Base-by-base conservation (phyloP, 1,284 basidiomycete species). In the Marasmius tenuissimus region DNA sequence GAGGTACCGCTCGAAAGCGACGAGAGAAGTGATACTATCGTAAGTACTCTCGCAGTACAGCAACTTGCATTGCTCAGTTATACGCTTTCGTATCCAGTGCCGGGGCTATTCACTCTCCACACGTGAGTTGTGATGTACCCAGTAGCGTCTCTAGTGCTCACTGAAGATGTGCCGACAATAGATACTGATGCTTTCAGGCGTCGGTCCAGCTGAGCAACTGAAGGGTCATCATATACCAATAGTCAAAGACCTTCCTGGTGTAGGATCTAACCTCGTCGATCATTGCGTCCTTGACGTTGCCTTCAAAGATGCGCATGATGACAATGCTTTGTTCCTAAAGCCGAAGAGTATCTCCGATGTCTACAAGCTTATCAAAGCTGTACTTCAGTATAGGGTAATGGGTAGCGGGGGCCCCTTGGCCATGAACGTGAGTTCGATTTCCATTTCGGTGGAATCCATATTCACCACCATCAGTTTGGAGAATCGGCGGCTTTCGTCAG, bases 171-270 rank as follows among this genome's bases (percentile, higher is more conserved):
- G 6, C n/a, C 11, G 40, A 42, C 40, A 12, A 42, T 6, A 92
- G 78, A 82, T 93, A 47, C 80, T 94, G 12, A 81, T 91, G 78
- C 78, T 91, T 38, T 89, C 87, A 16, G 91, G 91, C 4, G 71
- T 91, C 22, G 89, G 89, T 0, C 84, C 87, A 18, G 77, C 78
- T 3, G 72, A 76, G 16, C 78, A 88, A 20, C 79, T 91, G n/a
- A 64, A 74, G 9, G 69, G 75, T 39, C 75, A 82, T 60, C 67
- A 69, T 8, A 85, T 91, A 35, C 76, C 81, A 0, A 71, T 88
- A 14, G 68, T 88, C 0, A 71, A 78, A 45, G 82, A 89, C 64
- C 75, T 84, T 3, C 81, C 85, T 0, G 84, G 82, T 8, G 88
- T 91, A 8, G 86, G 88, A 10, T 71, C 78, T 3, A 79, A 88